Evolutionary conservation across 208 protist species (phyloP).

Genomic region (Herpetomonas samuelpessoai): DNA sequence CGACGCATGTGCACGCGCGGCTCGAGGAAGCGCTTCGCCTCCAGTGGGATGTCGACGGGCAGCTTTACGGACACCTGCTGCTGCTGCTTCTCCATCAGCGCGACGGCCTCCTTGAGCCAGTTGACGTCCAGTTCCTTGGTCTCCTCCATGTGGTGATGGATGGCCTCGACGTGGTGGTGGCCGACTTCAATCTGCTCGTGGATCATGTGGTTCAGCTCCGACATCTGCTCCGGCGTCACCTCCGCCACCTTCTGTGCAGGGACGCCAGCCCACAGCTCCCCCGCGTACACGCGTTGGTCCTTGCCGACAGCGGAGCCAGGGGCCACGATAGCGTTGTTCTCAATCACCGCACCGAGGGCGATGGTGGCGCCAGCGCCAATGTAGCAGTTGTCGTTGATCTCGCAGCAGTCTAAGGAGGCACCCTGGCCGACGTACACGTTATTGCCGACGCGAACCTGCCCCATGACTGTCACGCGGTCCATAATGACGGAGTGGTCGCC

Average conservation of each 20-base stretch:
- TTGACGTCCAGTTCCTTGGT: constrained; percentile 61
- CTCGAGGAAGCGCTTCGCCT: constrained; percentile 78
- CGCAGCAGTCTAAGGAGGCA: constrained; percentile 78
- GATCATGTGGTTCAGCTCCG: constrained; percentile 65
- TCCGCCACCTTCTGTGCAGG: constrained; percentile 86
- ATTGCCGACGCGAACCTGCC: constrained; percentile 67
- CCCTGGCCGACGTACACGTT: constrained; percentile 64
- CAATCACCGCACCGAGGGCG: constrained; percentile 76
- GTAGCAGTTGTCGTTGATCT: constrained; percentile 81
- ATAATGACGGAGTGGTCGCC: constrained; percentile 82
- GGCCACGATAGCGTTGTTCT: constrained; percentile 84
- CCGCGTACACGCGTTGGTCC: constrained; percentile 75
- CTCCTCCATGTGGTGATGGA: constrained; percentile 67
- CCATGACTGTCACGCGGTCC: constrained; percentile 83
- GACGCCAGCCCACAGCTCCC: constrained; percentile 91
- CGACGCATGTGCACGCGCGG: constrained; percentile 86
- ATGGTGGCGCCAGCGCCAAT: constrained; percentile 80
- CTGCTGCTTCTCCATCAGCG: constrained; percentile 81
- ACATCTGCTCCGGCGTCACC: constrained; percentile 64
- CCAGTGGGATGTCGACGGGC: constrained; percentile 80
- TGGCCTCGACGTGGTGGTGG: constrained; percentile 58
- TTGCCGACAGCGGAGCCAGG: constrained; percentile 81
- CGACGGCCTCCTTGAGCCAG: constrained; percentile 63
- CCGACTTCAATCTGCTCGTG: constrained; percentile 54
- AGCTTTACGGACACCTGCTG: constrained; percentile 73